Conservation (phyloP, 169 alveolate genomes). For the Hammondia hammondi region DNA sequence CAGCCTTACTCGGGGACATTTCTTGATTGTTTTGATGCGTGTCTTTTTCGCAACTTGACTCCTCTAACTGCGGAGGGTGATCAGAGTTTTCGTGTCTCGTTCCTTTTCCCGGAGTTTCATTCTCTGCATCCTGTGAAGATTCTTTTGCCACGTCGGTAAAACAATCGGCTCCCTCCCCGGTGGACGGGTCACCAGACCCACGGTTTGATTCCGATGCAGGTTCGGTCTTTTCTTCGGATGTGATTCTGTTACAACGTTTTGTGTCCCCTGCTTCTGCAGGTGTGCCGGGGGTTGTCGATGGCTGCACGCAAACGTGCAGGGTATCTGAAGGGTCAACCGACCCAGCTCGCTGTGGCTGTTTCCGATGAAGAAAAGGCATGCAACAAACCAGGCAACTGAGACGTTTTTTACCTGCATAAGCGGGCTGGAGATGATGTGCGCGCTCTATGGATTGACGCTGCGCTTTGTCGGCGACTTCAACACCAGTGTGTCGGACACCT, state of each 20-base stretch:
- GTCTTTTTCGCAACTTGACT: not conserved
- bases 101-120: not conserved
- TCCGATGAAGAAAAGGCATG: conserved; percentile 20
- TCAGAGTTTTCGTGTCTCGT: not conserved
- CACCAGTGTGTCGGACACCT: not conserved
- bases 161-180: not conserved
- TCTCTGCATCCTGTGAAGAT: not conserved
- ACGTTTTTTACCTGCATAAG: not conserved
- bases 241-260: no score
- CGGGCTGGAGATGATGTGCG: not conserved
- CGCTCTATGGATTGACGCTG: conserved; percentile 24
- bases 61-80: not conserved
- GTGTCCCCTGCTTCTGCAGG: not conserved
- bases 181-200: not conserved
- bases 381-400: conserved; percentile 2
- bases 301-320: not conserved
- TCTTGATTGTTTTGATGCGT: not conserved
- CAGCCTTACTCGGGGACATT: not conserved
- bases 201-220: not conserved
- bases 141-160: not conserved
- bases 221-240: not conserved
- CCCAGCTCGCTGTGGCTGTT: not conserved
- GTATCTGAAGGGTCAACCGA: not conserved
- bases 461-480: not conserved
- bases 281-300: not conserved